Conservation (phyloP, 805 yeast genomes). For the Cyberlindnera misumaiensis region DNA sequence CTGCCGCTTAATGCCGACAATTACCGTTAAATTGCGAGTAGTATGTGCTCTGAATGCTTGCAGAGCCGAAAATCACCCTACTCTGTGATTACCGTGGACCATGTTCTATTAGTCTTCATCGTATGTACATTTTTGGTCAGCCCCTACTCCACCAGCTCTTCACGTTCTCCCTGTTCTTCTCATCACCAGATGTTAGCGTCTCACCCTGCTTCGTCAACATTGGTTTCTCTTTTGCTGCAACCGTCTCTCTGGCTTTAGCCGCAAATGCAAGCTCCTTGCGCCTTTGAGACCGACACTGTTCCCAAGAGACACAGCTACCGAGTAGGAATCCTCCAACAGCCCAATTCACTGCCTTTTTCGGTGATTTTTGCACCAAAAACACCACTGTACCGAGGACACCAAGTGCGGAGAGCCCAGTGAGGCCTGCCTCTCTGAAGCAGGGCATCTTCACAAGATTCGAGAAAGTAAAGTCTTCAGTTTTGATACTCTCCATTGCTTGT, state of each 20-base stretch:
- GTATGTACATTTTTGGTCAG: background rate
- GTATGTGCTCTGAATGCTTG: too few species aligned
- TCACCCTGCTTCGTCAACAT: constrained; percentile 25
- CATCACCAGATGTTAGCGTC: constrained; percentile 17
- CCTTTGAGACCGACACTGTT: constrained; percentile 76
- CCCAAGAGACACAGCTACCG: constrained; percentile 87
- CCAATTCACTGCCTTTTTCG: constrained; percentile 70
- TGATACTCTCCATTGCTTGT: constrained; percentile 36
- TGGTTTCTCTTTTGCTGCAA: constrained; percentile 30
- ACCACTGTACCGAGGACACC: constrained; percentile 64
- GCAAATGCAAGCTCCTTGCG: constrained; percentile 61
- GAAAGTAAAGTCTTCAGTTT: constrained; percentile 44
- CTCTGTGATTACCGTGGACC: background rate
- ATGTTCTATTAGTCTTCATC: background rate
- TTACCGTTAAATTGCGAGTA: too few species aligned
- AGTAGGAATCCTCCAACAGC: constrained; percentile 69
- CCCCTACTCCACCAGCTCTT: constrained; percentile 22
- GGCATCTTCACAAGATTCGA: constrained; percentile 54
- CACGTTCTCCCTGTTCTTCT: constrained; percentile 21
- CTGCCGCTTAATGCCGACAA: background rate
- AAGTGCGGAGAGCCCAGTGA: constrained; percentile 68
- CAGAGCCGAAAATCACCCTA: background rate
- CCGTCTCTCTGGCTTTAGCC: constrained; percentile 55
- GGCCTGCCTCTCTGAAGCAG: constrained; percentile 73
- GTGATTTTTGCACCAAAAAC: constrained; percentile 57